Evolutionary conservation across 2,329 filamentous ascomycete genomes (phyloP).

Genomic region (Parascedosporium putredinis): DNA sequence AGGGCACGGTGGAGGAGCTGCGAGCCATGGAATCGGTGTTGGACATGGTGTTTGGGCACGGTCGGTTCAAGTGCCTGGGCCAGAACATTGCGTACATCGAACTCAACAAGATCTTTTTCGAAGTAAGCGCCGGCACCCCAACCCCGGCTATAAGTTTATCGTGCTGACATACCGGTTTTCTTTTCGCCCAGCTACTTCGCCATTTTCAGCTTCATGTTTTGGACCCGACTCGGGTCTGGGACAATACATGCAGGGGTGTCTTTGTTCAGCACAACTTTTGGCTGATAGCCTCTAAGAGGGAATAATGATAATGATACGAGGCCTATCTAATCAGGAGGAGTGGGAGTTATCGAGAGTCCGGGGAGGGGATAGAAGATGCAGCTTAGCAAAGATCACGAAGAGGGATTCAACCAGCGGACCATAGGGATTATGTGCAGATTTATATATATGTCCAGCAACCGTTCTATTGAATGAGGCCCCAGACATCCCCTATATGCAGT

Average conservation of each 20-base stretch:
- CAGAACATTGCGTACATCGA: constrained; percentile 27
- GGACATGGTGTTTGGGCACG: constrained; percentile 29
- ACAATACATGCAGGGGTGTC: constrained; percentile 15
- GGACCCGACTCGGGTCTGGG: constrained; percentile 18
- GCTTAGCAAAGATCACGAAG: too few species aligned
- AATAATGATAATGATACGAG: too few species aligned
- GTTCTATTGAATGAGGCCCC: too few species aligned
- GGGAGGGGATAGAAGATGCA: too few species aligned
- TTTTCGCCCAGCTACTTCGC: constrained; percentile 18
- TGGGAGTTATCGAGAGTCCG: too few species aligned
- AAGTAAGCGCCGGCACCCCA: constrained; percentile 26
- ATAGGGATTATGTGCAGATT: too few species aligned
- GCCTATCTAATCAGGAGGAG: too few species aligned
- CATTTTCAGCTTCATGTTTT: constrained; percentile 18
- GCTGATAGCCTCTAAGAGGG: neutral
- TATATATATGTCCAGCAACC: too few species aligned
- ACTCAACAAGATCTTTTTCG: constrained; percentile 28
- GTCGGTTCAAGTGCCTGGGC: constrained; percentile 28
- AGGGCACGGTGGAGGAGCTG: constrained; percentile 19
- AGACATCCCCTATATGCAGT: too few species aligned
- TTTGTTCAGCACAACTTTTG: constrained; percentile 13
- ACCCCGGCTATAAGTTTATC: too few species aligned
- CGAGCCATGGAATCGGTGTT: constrained; percentile 24
- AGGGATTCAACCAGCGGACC: too few species aligned
- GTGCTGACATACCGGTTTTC: too few species aligned